A percentile compares a stretch with the other conserved stretches of the same genome.
Evolutionary conservation across 1,284 basidiomycete genomes (phyloP).

Genomic region (Kalmanozyma brasiliensis): DNA sequence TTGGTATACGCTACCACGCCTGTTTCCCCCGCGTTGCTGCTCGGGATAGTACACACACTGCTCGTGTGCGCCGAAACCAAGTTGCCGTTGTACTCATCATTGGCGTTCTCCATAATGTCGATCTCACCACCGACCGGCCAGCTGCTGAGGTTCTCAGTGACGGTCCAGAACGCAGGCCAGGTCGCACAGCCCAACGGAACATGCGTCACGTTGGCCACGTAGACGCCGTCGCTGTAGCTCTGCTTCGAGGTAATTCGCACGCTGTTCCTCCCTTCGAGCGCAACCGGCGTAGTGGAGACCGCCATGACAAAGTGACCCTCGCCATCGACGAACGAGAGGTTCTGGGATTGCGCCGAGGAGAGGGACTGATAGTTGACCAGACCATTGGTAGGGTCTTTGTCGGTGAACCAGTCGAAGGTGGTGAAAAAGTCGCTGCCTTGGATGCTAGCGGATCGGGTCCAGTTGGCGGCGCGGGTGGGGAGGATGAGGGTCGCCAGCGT

Average conservation of each 20-base stretch:
- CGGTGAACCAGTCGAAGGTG: slow-evolving; percentile 56
- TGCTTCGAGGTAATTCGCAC: slow-evolving; percentile 62
- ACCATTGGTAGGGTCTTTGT: slow-evolving; percentile 59
- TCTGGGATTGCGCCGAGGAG: slow-evolving; percentile 38
- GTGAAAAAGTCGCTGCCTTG: slow-evolving; percentile 50
- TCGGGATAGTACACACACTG: slow-evolving; percentile 40
- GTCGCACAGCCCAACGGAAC: slow-evolving; percentile 60
- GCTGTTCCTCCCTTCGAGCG: slow-evolving; percentile 49
- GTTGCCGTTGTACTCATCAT: slow-evolving; percentile 57
- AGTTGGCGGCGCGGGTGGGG: slow-evolving; percentile 27
- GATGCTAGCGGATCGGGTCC: slow-evolving; percentile 37
- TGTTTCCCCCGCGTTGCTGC: slow-evolving; percentile 19
- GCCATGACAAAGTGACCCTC: slow-evolving; percentile 55
- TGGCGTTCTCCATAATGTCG: slow-evolving; percentile 65
- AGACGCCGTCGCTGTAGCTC: slow-evolving; percentile 59
- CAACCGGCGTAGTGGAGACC: slow-evolving; percentile 49
- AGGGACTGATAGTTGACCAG: slow-evolving; percentile 57
- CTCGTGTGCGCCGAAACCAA: slow-evolving; percentile 58
- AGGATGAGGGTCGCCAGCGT: slow-evolving; percentile 5
- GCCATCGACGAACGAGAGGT: slow-evolving; percentile 57
- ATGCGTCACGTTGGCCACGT: slow-evolving; percentile 62
- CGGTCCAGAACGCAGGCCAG: slow-evolving; percentile 67
- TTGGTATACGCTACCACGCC: slow-evolving; percentile 52
- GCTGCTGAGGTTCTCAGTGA: slow-evolving; percentile 44
- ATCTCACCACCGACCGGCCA: slow-evolving; percentile 66